phyloP scores from a whole-genome alignment of 1,284 basidiomycete species.

The Cryptococcus sp. region DNA sequence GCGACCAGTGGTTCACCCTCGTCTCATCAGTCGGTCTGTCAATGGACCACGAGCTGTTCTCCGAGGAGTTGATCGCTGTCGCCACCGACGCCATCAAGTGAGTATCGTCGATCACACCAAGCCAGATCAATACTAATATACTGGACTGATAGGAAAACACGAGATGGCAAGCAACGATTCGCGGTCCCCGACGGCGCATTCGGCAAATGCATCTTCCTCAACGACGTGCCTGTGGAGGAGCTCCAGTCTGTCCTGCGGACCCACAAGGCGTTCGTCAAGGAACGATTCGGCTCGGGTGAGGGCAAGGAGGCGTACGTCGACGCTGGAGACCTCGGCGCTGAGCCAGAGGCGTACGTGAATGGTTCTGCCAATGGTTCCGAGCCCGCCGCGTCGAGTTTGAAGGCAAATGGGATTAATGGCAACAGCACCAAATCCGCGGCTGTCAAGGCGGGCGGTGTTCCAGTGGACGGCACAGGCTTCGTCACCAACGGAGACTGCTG shows the following conservation, averaged over 20 bases:
- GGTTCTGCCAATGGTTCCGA: conserved; percentile 16
- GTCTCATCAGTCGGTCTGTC: conserved; percentile 53
- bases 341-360: conserved; percentile 38
- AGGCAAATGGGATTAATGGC: conserved; percentile 27
- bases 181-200: conserved; percentile 53
- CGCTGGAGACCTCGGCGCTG: conserved; percentile 54
- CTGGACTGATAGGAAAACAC: conserved; percentile 45
- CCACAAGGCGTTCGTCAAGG: conserved; percentile 54
- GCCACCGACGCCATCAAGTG: conserved; percentile 54
- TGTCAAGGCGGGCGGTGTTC: conserved; percentile 33
- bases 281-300: conserved; percentile 50
- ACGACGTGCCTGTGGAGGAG: conserved; percentile 55
- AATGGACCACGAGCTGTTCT: conserved; percentile 55
- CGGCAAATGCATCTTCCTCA: conserved; percentile 55
- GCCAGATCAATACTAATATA: background rate
- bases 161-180: conserved; percentile 56
- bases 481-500: conserved; percentile 26
- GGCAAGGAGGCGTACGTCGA: conserved; percentile 56
- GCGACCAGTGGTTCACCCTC: conserved; percentile 55
- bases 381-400: conserved; percentile 21
- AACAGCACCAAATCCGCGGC: conserved; percentile 29
- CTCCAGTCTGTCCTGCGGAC: conserved; percentile 48
- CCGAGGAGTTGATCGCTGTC: conserved; percentile 49
- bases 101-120: conserved; percentile 1
- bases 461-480: conserved; percentile 30